Percentiles rank a stretch among this genome's conserved stretches.
phyloP scores from a whole-genome alignment of 148 eudicot genomes.

The Chenopodium quinoa region DNA sequence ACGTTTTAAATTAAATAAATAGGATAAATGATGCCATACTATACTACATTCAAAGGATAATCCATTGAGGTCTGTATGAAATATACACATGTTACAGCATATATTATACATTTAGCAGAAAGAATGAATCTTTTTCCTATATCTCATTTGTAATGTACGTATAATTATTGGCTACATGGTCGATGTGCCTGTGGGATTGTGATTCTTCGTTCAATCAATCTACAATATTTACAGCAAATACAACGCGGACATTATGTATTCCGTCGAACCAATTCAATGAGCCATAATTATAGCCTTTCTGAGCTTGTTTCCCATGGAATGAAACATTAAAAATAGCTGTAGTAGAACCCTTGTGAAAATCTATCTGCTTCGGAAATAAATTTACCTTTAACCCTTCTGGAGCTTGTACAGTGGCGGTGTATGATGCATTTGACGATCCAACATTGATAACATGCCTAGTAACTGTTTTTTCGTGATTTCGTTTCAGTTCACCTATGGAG shows the following conservation, averaged over 20 bases:
- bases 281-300: slow-evolving; percentile 58
- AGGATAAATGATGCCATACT: no score
- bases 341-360: slow-evolving; percentile 25
- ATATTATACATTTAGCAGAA: not conserved
- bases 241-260: slow-evolving; percentile 39
- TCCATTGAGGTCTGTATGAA: not conserved
- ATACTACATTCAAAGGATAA: not conserved
- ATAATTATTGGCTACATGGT: not conserved
- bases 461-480: slow-evolving; percentile 26
- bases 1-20: no score
- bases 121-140: not conserved
- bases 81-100: not conserved
- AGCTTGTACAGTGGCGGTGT: slow-evolving; percentile 35
- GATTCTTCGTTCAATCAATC: slow-evolving; percentile 4
- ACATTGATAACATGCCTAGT: slow-evolving; percentile 48
- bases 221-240: slow-evolving; percentile 57
- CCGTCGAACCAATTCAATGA: slow-evolving; percentile 56
- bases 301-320: slow-evolving; percentile 43
- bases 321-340: slow-evolving; percentile 41
- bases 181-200: not conserved
- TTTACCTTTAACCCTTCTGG: slow-evolving; percentile 45
- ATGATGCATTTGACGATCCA: slow-evolving; percentile 48
- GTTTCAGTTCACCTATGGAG: slow-evolving; percentile 45
- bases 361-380: slow-evolving; percentile 45
- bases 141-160: not conserved